Evolutionary conservation across 352 stramenopile genomes (phyloP), one percentile per base, ranked within the genome.

Genomic region (Plasmopara muralis): DNA sequence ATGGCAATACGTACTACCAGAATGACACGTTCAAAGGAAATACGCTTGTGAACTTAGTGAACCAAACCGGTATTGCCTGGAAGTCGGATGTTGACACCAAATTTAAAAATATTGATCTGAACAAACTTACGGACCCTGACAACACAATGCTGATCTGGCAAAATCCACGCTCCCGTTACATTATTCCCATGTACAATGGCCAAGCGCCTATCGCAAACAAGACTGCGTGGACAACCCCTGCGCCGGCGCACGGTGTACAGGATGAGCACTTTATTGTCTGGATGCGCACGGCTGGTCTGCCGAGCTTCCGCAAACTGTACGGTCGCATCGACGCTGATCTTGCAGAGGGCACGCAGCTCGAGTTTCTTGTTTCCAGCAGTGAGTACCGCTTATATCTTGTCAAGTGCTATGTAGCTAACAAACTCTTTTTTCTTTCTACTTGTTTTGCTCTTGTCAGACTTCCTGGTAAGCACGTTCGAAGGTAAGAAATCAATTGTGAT

Each of bases 191-290:
- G 67, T 72, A 73, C 60, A 45, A 63, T 13, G 67, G 68, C 8
- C 72, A 90, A 57, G 47, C 59, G 10, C 33, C 77, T 7, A 72
- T 84, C 43, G 61, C 74, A 10, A 93, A 93, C 59, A 74, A 82
- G 71, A 93, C 83, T 18, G 80, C 81, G 43, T 93, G 83, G 83
- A 93, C 83, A 14, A 80, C 67, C 5, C 35, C 43, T 10, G 64
- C 77, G 20, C 57, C 73, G 20, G 68, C 74, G n/a, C 91, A 68
- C 50, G 94, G 95, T 33, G 96, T 99, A 8, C 86, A 96, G 54
- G 95, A 99, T 70, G 97, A 99, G 72, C 97, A 99, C 72, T 99
- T 99, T 75, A 97, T 99, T 41, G 96, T 99, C 14, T 99, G 97
- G 97, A 99, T 99, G 97, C 82, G 96, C 34, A 97, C 92, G 14